A percentile compares a stretch with the other conserved stretches of the same genome.
Evolutionary conservation across 2,329 filamentous ascomycete genomes (phyloP).

Genomic region (Claviceps digitariae): DNA sequence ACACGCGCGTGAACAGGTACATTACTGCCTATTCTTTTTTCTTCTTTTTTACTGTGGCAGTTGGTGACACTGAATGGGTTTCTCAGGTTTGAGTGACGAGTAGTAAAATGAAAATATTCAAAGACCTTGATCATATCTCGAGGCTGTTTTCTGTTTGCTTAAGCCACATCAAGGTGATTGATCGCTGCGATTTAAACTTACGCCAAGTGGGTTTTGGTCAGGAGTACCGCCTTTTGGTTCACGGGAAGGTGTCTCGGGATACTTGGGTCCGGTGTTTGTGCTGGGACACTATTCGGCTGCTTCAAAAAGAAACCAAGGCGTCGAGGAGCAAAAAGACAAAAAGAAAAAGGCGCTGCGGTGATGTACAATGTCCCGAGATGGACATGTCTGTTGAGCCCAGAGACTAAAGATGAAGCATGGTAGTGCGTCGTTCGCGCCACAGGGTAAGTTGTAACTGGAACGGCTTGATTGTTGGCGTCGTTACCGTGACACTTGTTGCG

Average conservation of each 20-base stretch:
- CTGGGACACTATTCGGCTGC: background rate
- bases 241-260: no score
- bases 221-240: background rate
- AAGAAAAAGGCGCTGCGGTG: no score
- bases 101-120: background rate
- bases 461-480: background rate
- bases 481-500: background rate
- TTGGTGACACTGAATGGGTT: background rate
- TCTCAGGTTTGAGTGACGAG: background rate
- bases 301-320: no score
- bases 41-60: background rate
- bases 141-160: background rate
- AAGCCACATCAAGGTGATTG: background rate
- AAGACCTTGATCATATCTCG: background rate
- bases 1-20: no score
- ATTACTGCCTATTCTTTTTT: background rate
- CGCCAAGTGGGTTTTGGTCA: background rate
- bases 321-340: background rate
- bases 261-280: background rate
- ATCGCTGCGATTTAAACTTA: background rate
- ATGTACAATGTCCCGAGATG: no score
- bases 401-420: background rate
- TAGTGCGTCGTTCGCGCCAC: background rate
- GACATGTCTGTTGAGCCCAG: no score
- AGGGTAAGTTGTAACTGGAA: background rate